These are phyloP conservation scores for Silene uniflora DNA, from an alignment of 148 eudicot genomes.

Conservation along the genomic window DNA sequence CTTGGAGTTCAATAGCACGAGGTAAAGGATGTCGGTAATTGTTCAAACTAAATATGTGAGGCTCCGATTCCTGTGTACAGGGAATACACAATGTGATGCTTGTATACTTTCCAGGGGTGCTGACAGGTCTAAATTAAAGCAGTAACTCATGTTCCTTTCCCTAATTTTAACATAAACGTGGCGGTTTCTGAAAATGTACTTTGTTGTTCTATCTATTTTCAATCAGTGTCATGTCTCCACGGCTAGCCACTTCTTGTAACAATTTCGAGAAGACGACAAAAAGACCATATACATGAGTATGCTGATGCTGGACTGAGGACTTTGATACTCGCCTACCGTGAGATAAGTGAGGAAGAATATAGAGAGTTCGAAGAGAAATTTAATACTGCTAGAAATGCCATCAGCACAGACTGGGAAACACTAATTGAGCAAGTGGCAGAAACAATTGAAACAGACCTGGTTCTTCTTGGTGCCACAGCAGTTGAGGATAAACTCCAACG, in stretches of 20 bases:
- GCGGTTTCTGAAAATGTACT: no score
- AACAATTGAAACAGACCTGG: slow-evolving; percentile 66
- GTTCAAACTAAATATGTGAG: slow-evolving; percentile 60
- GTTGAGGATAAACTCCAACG: no score
- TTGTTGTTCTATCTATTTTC: no score
- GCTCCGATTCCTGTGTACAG: no score
- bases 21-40: slow-evolving; percentile 87
- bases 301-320: slow-evolving; percentile 95
- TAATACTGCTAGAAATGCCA: slow-evolving; percentile 60
- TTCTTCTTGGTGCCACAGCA: slow-evolving; percentile 96
- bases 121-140: no score
- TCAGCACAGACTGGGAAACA: slow-evolving; percentile 70
- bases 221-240: slow-evolving; percentile 91
- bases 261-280: slow-evolving; percentile 71
- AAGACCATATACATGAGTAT: slow-evolving; percentile 80
- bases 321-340: slow-evolving; percentile 84
- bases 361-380: slow-evolving; percentile 52
- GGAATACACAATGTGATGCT: no score
- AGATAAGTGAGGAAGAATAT: slow-evolving; percentile 59
- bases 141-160: no score
- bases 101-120: no score
- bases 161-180: no score
- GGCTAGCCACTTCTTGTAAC: slow-evolving; percentile 56
- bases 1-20: no score
- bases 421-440: slow-evolving; percentile 65